These are phyloP conservation scores for Oleoguttula mirabilis DNA, from an alignment of 495 filamentous ascomycete species.

Conservation along the genomic window DNA sequence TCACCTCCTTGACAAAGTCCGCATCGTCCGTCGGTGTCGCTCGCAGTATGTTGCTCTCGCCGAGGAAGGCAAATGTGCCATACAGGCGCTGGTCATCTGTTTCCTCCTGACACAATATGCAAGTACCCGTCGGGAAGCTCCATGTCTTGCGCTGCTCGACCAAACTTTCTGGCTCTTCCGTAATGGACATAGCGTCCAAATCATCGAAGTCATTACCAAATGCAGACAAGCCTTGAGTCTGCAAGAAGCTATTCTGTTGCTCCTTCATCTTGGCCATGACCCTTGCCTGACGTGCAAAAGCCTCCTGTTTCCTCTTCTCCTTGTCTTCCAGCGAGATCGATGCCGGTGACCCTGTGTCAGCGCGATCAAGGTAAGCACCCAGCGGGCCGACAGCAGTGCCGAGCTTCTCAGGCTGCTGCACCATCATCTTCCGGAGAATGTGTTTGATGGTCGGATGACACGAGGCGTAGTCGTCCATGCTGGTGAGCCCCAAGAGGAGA, in stretches of 20 bases:
- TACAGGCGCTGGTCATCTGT: slow-evolving; percentile 80
- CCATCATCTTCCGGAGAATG: slow-evolving; percentile 75
- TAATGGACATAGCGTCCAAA: slow-evolving; percentile 34
- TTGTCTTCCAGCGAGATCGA: slow-evolving; percentile 51
- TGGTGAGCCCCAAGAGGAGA: slow-evolving; percentile 60
- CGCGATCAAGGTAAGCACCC: slow-evolving; percentile 40
- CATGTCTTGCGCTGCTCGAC: slow-evolving; percentile 63
- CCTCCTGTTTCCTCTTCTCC: slow-evolving; percentile 78
- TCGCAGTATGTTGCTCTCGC: slow-evolving; percentile 74
- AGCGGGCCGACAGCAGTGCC: slow-evolving; percentile 37
- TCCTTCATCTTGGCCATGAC: slow-evolving; percentile 97
- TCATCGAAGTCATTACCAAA: slow-evolving; percentile 68
- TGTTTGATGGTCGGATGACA: slow-evolving; percentile 77
- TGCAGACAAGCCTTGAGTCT: slow-evolving; percentile 64
- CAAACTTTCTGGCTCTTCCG: slow-evolving; percentile 29
- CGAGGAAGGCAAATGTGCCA: slow-evolving; percentile 82
- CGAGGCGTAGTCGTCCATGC: slow-evolving; percentile 58
- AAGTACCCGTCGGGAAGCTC: slow-evolving; percentile 90
- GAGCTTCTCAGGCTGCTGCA: slow-evolving; percentile 61
- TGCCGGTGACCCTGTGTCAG: slow-evolving; percentile 47
- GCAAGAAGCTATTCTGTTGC: slow-evolving; percentile 87
- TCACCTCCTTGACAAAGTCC: slow-evolving; percentile 74
- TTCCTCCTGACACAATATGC: slow-evolving; percentile 93
- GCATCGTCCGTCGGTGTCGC: slow-evolving; percentile 70
- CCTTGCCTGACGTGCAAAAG: slow-evolving; percentile 72